These are phyloP conservation scores for Fraxinus latifolia DNA, from an alignment of 305 asterid species.

Conservation along the genomic window DNA sequence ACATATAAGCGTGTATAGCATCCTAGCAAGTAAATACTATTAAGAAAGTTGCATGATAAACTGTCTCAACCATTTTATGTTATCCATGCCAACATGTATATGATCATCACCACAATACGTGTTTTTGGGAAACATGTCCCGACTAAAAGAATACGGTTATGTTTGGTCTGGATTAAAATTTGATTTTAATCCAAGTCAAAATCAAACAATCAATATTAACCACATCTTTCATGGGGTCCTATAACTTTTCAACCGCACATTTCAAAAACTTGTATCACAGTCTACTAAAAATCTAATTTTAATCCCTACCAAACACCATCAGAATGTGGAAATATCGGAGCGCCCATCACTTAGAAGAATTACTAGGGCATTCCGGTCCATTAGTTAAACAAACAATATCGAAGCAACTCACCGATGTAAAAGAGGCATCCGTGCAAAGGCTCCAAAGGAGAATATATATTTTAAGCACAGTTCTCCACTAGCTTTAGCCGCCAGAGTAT, in stretches of 20 bases:
- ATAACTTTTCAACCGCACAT: too few species aligned
- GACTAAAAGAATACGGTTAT: not conserved
- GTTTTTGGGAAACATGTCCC: not conserved
- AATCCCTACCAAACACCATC: not conserved
- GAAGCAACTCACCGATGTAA: conserved; percentile 48
- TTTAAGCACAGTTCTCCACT: conserved; percentile 83
- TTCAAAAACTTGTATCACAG: too few species aligned
- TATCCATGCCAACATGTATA: not conserved
- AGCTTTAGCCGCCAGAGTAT: conserved; percentile 72
- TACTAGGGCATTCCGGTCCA: not conserved
- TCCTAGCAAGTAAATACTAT: not conserved
- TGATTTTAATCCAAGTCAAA: too few species aligned
- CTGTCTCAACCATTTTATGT: not conserved
- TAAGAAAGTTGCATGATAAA: not conserved
- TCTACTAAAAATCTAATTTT: too few species aligned
- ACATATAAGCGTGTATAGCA: not conserved
- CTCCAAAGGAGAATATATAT: conserved; percentile 74
- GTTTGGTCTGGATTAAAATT: too few species aligned
- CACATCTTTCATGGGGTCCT: too few species aligned
- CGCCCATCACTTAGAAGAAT: not conserved
- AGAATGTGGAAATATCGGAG: not conserved
- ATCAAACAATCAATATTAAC: too few species aligned
- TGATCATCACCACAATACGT: not conserved
- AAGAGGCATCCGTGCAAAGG: conserved; percentile 72
- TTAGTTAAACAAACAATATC: not conserved